A percentile compares a stretch with the other conserved stretches of the same genome.
Evolutionary conservation across 1,284 basidiomycete genomes (phyloP).

Genomic region (Hemileia vastatrix): DNA sequence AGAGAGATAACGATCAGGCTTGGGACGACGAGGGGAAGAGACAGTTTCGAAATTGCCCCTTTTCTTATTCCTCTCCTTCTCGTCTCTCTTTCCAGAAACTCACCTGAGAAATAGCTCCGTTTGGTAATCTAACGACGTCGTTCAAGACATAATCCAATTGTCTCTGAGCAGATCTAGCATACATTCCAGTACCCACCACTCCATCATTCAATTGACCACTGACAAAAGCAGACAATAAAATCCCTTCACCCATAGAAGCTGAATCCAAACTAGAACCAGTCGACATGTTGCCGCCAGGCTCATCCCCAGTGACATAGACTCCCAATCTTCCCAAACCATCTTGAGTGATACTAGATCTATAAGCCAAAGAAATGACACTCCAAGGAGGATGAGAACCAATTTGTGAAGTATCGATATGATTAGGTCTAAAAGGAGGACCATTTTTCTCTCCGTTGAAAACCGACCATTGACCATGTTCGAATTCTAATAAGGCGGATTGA

Average conservation of each 20-base stretch:
- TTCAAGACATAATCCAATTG: constrained; percentile 64
- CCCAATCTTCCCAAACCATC: constrained; percentile 35
- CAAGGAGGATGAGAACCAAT: constrained; percentile 20
- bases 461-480: constrained; percentile 31
- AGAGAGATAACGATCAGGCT: not conserved
- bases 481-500: constrained; percentile 38
- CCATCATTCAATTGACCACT: constrained; percentile 31
- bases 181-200: constrained; percentile 43
- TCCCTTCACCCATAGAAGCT: constrained; percentile 34
- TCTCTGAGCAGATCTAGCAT: constrained; percentile 57
- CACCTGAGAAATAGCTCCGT: constrained; percentile 66
- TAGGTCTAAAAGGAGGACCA: constrained; percentile 30
- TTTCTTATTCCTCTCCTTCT: too few species aligned
- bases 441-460: constrained; percentile 30
- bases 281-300: constrained; percentile 12
- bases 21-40: not conserved
- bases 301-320: constrained; percentile 37
- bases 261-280: constrained; percentile 36
- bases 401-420: not conserved
- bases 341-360: constrained; percentile 29
- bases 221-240: constrained; percentile 35
- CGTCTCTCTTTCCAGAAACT: not conserved
- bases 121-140: constrained; percentile 52
- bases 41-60: too few species aligned
- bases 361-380: constrained; percentile 33